Conservation (phyloP, 352 stramenopile species). For the Globisporangium carolinianum region DNA sequence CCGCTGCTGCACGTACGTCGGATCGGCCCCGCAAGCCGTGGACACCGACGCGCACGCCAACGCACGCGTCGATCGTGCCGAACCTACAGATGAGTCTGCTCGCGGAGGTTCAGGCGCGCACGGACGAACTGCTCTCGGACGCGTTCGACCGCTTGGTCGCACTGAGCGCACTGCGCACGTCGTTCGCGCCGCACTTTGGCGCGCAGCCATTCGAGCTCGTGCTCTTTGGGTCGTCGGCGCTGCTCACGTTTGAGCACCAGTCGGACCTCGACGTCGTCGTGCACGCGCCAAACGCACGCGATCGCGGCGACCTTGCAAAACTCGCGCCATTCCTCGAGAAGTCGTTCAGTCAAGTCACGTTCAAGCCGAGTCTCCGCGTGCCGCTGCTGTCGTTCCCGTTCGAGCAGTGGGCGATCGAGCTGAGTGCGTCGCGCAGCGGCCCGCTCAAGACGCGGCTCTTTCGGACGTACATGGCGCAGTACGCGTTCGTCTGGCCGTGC, state of each 20-base stretch:
- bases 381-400: slow-evolving; percentile 59
- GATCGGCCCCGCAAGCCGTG: slow-evolving; percentile 17
- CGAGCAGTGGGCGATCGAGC: slow-evolving; percentile 58
- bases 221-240: slow-evolving; percentile 61
- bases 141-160: slow-evolving; percentile 64
- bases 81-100: slow-evolving; percentile 59
- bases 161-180: slow-evolving; percentile 31
- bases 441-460: slow-evolving; percentile 69
- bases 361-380: slow-evolving; percentile 45
- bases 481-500: slow-evolving; percentile 73
- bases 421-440: slow-evolving; percentile 48
- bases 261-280: slow-evolving; percentile 70
- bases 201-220: slow-evolving; percentile 38
- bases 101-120: slow-evolving; percentile 37
- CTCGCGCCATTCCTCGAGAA: slow-evolving; percentile 27
- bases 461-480: slow-evolving; percentile 53
- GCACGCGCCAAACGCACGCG: slow-evolving; percentile 6
- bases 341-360: slow-evolving; percentile 24
- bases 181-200: slow-evolving; percentile 30
- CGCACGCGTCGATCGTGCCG: slow-evolving; percentile 27
- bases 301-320: slow-evolving; percentile 15
- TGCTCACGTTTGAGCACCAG: slow-evolving; percentile 72
- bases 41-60: slow-evolving; percentile 18
- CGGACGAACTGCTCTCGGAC: slow-evolving; percentile 40
- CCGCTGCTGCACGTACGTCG: slow-evolving; percentile 21